Percentiles rank a stretch among this genome's conserved stretches.
These are phyloP conservation scores for Pterula multifida DNA, from an alignment of 1,284 basidiomycete species.

Conservation along the genomic window DNA sequence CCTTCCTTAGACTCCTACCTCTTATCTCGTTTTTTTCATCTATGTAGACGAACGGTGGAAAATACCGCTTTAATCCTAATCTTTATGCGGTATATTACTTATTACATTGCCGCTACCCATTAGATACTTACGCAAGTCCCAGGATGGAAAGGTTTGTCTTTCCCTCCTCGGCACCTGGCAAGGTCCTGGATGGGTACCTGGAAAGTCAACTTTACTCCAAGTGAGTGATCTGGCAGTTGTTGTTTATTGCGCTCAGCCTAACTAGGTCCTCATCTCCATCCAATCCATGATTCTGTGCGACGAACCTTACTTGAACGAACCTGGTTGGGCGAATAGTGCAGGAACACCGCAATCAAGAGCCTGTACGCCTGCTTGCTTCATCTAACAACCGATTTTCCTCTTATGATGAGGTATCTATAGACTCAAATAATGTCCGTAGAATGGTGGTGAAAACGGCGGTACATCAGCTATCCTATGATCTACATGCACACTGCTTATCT, in stretches of 20 bases:
- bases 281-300: constrained; percentile 89
- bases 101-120: constrained; percentile 2
- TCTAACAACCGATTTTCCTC: constrained; percentile 3
- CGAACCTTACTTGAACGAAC: constrained; percentile 84
- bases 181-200: constrained; percentile 83
- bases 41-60: constrained; percentile 76
- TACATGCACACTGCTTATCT: constrained; percentile 6
- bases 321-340: constrained; percentile 64
- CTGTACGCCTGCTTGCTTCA: constrained; percentile 33
- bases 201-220: constrained; percentile 76
- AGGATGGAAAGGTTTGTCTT: constrained; percentile 88
- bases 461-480: constrained; percentile 10
- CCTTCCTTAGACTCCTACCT: background rate
- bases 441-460: constrained; percentile 85
- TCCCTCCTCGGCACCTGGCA: constrained; percentile 85
- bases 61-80: constrained; percentile 85
- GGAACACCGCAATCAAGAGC: constrained; percentile 64
- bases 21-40: constrained; percentile 7
- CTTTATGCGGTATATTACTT: constrained; percentile 60
- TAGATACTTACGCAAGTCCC: constrained; percentile 5
- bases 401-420: constrained; percentile 25
- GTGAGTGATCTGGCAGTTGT: constrained; percentile 20
- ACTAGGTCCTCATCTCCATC: constrained; percentile 79
- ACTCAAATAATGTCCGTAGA: constrained; percentile 76
- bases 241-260: constrained; percentile 5